Percentiles rank a stretch among this genome's conserved stretches.
Conservation (phyloP, 306 rosid genomes). For the Prosopis cineraria region DNA sequence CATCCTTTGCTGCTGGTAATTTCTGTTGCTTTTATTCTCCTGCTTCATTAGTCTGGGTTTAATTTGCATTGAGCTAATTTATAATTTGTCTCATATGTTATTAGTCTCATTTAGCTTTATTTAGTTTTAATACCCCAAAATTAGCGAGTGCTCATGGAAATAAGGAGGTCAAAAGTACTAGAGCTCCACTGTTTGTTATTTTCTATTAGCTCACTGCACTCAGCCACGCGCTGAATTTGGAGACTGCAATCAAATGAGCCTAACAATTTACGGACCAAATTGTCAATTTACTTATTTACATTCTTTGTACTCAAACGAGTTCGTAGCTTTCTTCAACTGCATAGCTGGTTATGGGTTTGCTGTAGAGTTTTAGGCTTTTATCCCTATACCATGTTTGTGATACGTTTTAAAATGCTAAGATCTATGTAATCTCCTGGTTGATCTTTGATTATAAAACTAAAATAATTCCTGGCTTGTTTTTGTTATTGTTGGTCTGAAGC, state of each 20-base stretch:
- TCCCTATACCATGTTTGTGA: background rate
- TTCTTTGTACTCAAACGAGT: background rate
- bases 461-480: background rate
- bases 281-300: background rate
- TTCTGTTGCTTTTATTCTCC: background rate
- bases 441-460: background rate
- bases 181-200: background rate
- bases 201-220: background rate
- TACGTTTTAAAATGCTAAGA: background rate
- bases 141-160: background rate
- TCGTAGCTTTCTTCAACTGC: background rate
- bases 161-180: background rate
- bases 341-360: no score
- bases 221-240: background rate
- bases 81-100: background rate
- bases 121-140: background rate
- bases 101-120: background rate
- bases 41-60: background rate
- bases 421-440: background rate
- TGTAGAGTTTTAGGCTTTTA: background rate
- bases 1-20: conserved; percentile 51
- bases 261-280: background rate
- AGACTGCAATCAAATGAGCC: background rate
- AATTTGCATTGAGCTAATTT: background rate
- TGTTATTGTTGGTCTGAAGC: conserved; percentile 32